These are phyloP conservation scores for Pinus albicaulis DNA, from an alignment of 75 land plant genomes.

Conservation along the genomic window DNA sequence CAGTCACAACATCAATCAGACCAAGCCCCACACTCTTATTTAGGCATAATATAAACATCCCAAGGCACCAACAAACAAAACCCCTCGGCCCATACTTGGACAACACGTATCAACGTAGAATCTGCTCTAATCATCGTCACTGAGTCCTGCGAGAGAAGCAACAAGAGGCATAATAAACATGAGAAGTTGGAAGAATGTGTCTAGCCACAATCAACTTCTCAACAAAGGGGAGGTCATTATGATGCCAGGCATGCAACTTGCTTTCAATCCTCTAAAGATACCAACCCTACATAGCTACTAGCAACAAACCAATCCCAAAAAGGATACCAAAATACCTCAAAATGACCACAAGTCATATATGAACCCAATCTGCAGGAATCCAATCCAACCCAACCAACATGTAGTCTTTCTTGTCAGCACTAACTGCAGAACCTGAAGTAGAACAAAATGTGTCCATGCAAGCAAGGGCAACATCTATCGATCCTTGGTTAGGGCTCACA, in stretches of 20 bases:
- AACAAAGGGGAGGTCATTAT: not conserved
- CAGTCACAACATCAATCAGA: not conserved
- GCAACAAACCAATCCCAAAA: not conserved
- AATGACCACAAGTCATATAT: not conserved
- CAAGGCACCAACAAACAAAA: not conserved
- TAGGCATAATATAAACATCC: not conserved
- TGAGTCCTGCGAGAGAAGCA: not conserved
- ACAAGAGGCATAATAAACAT: not conserved
- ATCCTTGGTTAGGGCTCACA: not conserved
- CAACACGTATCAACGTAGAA: not conserved
- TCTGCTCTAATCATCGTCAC: not conserved
- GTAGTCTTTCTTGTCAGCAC: not conserved
- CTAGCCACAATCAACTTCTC: not conserved
- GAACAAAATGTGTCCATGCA: not conserved
- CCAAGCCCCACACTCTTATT: not conserved
- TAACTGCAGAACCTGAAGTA: not conserved
- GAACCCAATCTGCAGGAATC: not conserved
- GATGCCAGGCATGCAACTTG: not conserved
- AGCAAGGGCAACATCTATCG: not conserved
- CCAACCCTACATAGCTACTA: not conserved
- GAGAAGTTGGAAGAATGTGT: not conserved
- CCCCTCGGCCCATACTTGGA: not conserved
- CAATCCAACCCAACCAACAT: not conserved
- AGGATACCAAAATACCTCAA: not conserved
- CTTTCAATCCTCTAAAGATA: not conserved